phyloP scores from a whole-genome alignment of 441 rosid genomes.

The Kokia cookei region DNA sequence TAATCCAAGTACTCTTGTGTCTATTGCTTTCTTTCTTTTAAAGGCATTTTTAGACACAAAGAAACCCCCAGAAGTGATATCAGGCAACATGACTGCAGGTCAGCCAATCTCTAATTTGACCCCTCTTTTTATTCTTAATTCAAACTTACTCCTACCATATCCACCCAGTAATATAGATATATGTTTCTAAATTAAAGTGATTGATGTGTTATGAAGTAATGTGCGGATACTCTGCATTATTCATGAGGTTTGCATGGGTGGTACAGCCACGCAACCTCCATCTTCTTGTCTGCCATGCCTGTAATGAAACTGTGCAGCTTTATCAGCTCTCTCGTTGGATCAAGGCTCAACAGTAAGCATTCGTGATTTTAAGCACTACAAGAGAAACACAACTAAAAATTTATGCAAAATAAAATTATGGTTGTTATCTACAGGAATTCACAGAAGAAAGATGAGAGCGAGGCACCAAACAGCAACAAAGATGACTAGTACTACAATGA shows the following conservation, averaged over 20 bases:
- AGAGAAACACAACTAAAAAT: background rate
- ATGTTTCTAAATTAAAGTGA: background rate
- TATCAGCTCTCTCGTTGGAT: constrained; percentile 31
- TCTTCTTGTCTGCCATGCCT: constrained; percentile 24
- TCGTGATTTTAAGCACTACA: background rate
- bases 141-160: background rate
- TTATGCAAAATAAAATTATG: background rate
- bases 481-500: background rate
- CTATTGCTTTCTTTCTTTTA: background rate
- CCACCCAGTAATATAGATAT: background rate
- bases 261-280: constrained; percentile 25
- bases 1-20: background rate
- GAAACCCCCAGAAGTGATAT: constrained; percentile 22
- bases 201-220: constrained; percentile 16
- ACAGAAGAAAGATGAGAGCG: background rate
- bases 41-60: constrained; percentile 19
- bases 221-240: constrained; percentile 29
- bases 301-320: constrained; percentile 31
- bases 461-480: background rate
- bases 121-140: background rate
- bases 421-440: background rate
- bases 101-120: background rate
- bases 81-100: constrained; percentile 27
- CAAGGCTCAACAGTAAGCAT: constrained; percentile 15
- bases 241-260: constrained; percentile 39